Conservation (phyloP, 768 basidiomycete genomes). For the Tulasnella sp. region DNA sequence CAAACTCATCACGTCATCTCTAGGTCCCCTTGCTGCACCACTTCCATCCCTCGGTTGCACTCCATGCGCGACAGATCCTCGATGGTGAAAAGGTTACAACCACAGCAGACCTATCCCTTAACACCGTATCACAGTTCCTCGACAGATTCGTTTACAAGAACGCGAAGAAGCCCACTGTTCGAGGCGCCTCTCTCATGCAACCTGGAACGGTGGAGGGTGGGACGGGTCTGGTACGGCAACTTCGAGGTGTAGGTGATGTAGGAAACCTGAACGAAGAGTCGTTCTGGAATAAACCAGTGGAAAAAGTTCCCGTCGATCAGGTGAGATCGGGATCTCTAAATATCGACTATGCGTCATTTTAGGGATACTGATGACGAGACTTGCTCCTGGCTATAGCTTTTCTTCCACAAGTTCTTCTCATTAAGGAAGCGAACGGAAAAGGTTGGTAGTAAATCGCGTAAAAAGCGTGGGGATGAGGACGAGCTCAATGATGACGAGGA, state of each 20-base stretch:
- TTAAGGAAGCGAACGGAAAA: slow-evolving; percentile 41
- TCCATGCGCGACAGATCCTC: slow-evolving; percentile 79
- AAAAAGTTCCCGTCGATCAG: slow-evolving; percentile 81
- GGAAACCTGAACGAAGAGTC: slow-evolving; percentile 55
- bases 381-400: slow-evolving; percentile 39
- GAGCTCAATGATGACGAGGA: slow-evolving; percentile 22
- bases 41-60: slow-evolving; percentile 81
- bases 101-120: slow-evolving; percentile 78
- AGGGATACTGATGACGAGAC: not conserved
- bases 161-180: slow-evolving; percentile 61
- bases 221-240: slow-evolving; percentile 37
- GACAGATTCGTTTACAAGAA: slow-evolving; percentile 98
- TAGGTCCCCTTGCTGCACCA: slow-evolving; percentile 74
- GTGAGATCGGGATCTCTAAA: slow-evolving; percentile 35
- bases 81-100: slow-evolving; percentile 62
- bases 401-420: slow-evolving; percentile 85
- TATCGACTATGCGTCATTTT: slow-evolving; percentile 11
- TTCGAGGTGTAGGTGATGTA: slow-evolving; percentile 51
- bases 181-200: slow-evolving; percentile 92
- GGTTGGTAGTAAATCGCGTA: slow-evolving; percentile 32
- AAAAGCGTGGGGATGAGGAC: slow-evolving; percentile 31
- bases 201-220: slow-evolving; percentile 64
- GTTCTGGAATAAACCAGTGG: slow-evolving; percentile 58
- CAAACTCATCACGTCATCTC: not conserved
- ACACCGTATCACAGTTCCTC: slow-evolving; percentile 89